Percentiles rank a stretch among this genome's conserved stretches.
Conservation (phyloP, 371 early-diverging fungal species). For the Choanephora cucurbitarum region DNA sequence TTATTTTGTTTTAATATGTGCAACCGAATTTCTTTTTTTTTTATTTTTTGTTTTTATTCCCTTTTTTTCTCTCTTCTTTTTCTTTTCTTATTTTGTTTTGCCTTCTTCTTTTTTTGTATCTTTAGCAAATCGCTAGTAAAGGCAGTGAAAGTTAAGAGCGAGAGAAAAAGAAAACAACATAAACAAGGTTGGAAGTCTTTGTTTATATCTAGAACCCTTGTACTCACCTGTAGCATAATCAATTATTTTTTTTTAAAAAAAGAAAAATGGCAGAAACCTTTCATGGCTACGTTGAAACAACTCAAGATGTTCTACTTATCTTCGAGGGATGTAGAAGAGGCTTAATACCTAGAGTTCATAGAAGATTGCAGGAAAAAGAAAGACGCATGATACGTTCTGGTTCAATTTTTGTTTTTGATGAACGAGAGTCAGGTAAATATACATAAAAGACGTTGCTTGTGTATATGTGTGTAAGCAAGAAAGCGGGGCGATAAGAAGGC, state of each 20-base stretch:
- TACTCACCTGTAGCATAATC: not conserved
- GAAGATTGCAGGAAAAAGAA: slow-evolving; percentile 73
- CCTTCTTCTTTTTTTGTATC: slow-evolving; percentile 9
- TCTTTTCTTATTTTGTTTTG: slow-evolving; percentile 9
- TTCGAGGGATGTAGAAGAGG: slow-evolving; percentile 77
- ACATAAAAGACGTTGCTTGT: not conserved
- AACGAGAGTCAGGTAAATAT: slow-evolving; percentile 68
- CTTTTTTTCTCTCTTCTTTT: slow-evolving; percentile 10
- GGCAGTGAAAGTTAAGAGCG: not conserved
- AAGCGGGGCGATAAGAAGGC: not conserved
- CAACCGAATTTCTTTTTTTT: slow-evolving; percentile 7
- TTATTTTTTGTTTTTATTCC: slow-evolving; percentile 7
- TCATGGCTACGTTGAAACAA: slow-evolving; percentile 70
- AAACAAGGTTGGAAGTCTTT: not conserved
- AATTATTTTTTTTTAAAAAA: not conserved
- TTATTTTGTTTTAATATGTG: slow-evolving; percentile 1
- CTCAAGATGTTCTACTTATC: slow-evolving; percentile 72
- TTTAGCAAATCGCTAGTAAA: not conserved
- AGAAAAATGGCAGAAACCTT: slow-evolving; percentile 57
- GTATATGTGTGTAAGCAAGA: not conserved
- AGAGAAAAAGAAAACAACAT: not conserved
- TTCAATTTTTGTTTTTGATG: slow-evolving; percentile 77
- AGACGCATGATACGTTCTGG: slow-evolving; percentile 69
- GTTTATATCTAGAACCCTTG: not conserved
- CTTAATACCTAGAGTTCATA: slow-evolving; percentile 61